phyloP scores from a whole-genome alignment of 768 basidiomycete species.

The Boletus subparvulus region DNA sequence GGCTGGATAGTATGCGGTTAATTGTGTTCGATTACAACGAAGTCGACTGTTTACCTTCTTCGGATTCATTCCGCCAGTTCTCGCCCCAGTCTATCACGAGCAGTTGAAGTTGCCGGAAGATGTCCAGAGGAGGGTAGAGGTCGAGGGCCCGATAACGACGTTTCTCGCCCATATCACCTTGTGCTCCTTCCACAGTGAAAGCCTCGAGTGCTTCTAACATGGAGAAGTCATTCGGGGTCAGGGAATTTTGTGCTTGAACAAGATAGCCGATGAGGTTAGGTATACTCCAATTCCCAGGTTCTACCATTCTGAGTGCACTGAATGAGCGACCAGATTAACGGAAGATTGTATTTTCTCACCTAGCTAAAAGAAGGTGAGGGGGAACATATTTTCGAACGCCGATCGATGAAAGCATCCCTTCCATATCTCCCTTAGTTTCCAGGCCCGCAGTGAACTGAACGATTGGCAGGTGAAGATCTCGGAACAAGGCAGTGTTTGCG shows the following conservation, averaged over 20 bases:
- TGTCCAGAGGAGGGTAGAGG: conserved; percentile 78
- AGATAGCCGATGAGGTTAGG: conserved; percentile 6
- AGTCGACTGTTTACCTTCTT: background rate
- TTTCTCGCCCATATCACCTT: background rate
- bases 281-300: conserved; percentile 1
- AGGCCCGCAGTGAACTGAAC: background rate
- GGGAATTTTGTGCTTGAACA: background rate
- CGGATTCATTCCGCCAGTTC: conserved; percentile 54
- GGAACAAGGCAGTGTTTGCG: conserved; percentile 43
- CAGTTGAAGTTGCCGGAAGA: conserved; percentile 64
- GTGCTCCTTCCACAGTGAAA: conserved; percentile 54
- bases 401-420: background rate
- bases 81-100: conserved; percentile 85
- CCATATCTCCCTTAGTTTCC: background rate
- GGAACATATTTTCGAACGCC: background rate
- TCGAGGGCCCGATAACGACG: conserved; percentile 48
- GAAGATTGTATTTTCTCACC: background rate
- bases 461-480: background rate
- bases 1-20: conserved; percentile 32
- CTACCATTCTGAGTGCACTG: background rate
- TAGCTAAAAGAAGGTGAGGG: background rate
- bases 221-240: background rate
- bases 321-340: background rate
- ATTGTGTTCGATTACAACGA: conserved; percentile 23
- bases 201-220: background rate